A percentile compares a stretch with the other conserved stretches of the same genome.
Evolutionary conservation across 2,329 filamentous ascomycete genomes (phyloP).

Genomic region (Taxawa tesnikishii): DNA sequence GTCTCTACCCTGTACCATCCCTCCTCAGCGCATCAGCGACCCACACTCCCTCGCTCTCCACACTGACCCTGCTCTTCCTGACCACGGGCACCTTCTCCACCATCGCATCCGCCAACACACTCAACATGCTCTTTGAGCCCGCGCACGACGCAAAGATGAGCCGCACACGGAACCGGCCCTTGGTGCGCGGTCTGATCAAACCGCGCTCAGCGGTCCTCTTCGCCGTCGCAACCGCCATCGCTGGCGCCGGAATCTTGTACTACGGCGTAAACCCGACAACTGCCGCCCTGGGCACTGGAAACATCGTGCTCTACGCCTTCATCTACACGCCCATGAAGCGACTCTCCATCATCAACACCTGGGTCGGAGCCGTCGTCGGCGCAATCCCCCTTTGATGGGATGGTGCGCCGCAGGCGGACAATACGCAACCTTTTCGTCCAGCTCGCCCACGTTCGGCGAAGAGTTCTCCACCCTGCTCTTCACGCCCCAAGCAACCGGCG

Average conservation of each 20-base stretch:
- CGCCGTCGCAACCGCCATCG: slow-evolving; percentile 57
- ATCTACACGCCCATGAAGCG: slow-evolving; percentile 90
- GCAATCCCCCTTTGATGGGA: slow-evolving; percentile 95
- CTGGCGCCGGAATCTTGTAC: slow-evolving; percentile 64
- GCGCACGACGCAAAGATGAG: slow-evolving; percentile 85
- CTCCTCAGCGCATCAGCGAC: slow-evolving; percentile 62
- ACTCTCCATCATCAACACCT: slow-evolving; percentile 78
- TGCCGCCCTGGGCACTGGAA: slow-evolving; percentile 68
- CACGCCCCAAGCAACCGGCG: slow-evolving; percentile 41
- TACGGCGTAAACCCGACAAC: slow-evolving; percentile 91
- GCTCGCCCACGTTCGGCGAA: slow-evolving; percentile 9
- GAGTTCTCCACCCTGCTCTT: slow-evolving; percentile 22
- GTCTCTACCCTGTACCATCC: slow-evolving; percentile 82
- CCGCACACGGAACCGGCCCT: slow-evolving; percentile 78
- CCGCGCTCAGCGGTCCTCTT: slow-evolving; percentile 62
- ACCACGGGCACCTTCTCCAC: slow-evolving; percentile 81
- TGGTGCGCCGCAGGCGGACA: slow-evolving; percentile 93
- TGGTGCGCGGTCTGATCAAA: slow-evolving; percentile 71
- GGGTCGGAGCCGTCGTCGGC: slow-evolving; percentile 85
- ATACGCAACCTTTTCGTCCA: slow-evolving; percentile 40
- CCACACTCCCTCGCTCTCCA: slow-evolving; percentile 65
- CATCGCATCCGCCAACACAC: slow-evolving; percentile 79
- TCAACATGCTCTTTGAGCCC: slow-evolving; percentile 96
- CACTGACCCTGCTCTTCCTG: slow-evolving; percentile 83
- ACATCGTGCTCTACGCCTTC: slow-evolving; percentile 82